Evolutionary conservation across 2,329 filamentous ascomycete species (phyloP), one percentile per base, ranked within the genome.

Genomic region (Colletotrichum sp.): DNA sequence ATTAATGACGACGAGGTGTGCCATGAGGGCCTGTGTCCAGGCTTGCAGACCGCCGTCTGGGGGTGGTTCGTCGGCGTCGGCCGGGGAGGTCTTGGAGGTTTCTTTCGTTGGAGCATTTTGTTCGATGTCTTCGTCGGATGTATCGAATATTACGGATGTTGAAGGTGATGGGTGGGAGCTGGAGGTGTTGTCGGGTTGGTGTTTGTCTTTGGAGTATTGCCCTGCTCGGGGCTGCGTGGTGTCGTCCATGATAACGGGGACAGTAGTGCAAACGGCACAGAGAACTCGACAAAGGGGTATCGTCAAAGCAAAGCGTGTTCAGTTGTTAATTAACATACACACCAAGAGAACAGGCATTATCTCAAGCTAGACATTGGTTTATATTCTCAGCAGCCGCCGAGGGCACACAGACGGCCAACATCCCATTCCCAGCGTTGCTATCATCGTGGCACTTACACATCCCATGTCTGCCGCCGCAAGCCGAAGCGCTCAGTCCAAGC

Each of bases 1-100:
- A 71, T 83, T 85, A 68, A 85, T 82, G 73, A 85, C 80, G 65
- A 85, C 79, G 16, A 87, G 79, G 82, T 72, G 84, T 34, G 77
- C 75, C 52, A 71, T 71, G 27, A 69, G 32, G n/a, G 74, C 69
- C 9, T 74, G 57, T 13, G 36, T 59, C 60, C 60, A 67, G 39
- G 69, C 69, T 13, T 72, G 27, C 16, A 28, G n/a, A 2, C 69
- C 69, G 15, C 69, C 60, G 22, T 72, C 69, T n/a, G 60, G 69
- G 0, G 69, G 69, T 5, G 44, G 60, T 15, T 22, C 57, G 36
- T 64, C 36, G 27, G 25, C 32, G 9, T 70, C 68, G 22, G 28
- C 27, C 7, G 25, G 25, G 19, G 22, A 19, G 3, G 48, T 22
- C 5, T 25, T n/a, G 27, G 34, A 13, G 57, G 12, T 2, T 8